phyloP scores from a whole-genome alignment of 306 rosid species.

The Cyclanthera cordifolia region DNA sequence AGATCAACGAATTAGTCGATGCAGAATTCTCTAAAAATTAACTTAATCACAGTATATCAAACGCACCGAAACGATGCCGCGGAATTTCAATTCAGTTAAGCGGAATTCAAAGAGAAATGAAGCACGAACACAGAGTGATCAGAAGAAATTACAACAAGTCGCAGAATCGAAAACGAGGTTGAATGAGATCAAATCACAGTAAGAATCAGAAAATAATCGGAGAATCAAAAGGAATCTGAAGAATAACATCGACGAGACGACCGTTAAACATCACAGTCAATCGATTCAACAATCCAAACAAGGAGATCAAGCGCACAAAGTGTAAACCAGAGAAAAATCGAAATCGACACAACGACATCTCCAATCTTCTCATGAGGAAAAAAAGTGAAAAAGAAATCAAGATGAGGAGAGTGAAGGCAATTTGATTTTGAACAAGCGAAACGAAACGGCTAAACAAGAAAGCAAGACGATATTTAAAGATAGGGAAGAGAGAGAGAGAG shows the following conservation, averaged over 20 bases:
- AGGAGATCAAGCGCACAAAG: not conserved
- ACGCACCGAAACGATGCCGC: not conserved
- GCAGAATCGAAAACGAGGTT: not conserved
- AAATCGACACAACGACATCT: not conserved
- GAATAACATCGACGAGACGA: not conserved
- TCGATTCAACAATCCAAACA: not conserved
- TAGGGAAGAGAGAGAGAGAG: not conserved
- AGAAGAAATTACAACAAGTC: not conserved
- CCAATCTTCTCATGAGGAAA: not conserved
- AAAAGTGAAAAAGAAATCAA: not conserved
- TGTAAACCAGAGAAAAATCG: not conserved
- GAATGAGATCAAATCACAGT: not conserved
- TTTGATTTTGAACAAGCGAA: not conserved
- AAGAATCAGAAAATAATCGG: slow-evolving; percentile 2
- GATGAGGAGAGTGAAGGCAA: not conserved
- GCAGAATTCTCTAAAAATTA: not conserved
- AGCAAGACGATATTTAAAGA: not conserved
- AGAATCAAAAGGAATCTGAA: not conserved
- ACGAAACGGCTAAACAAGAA: not conserved
- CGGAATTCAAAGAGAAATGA: not conserved
- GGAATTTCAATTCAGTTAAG: not conserved
- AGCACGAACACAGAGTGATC: not conserved
- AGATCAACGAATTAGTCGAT: not conserved
- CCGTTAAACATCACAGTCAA: not conserved
- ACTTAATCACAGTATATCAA: not conserved